These are phyloP conservation scores for Emericellopsis terricola DNA, from an alignment of 495 filamentous ascomycete species.

Conservation along the genomic window DNA sequence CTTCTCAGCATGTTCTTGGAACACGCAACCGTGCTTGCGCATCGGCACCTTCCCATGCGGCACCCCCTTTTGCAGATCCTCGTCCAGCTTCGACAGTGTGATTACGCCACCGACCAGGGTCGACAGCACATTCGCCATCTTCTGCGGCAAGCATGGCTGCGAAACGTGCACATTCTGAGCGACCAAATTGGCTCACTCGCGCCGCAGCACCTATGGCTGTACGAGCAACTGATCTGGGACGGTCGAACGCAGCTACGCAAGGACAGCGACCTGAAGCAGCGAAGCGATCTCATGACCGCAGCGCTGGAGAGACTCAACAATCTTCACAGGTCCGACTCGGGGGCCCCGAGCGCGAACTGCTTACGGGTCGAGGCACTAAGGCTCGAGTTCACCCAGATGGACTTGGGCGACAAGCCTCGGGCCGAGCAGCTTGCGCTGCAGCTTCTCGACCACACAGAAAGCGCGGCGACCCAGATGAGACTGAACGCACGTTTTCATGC, in stretches of 20 bases:
- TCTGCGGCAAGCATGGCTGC: constrained; percentile 1
- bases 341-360: neutral
- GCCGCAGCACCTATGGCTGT: constrained; percentile 1
- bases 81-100: neutral
- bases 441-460: neutral
- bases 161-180: constrained; percentile 1
- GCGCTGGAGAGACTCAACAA: neutral
- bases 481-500: constrained; percentile 1
- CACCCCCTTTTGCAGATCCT: constrained; percentile 2
- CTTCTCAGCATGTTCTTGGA: constrained; percentile 2
- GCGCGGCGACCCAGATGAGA: neutral
- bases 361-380: neutral
- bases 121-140: constrained; percentile 1
- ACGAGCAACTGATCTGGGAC: constrained; percentile 4
- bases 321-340: neutral
- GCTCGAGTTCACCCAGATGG: constrained; percentile 3
- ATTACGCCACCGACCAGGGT: constrained; percentile 1
- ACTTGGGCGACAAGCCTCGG: constrained; percentile 1
- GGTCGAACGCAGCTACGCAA: neutral
- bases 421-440: constrained; percentile 2
- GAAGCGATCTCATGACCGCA: neutral
- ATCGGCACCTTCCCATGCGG: neutral
- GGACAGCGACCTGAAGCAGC: constrained; percentile 1
- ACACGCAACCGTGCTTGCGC: constrained; percentile 1
- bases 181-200: neutral